A percentile compares a stretch with the other conserved stretches of the same genome.
Conservation (phyloP, 2,329 filamentous ascomycete species). For the Ophiobolus disseminans region DNA sequence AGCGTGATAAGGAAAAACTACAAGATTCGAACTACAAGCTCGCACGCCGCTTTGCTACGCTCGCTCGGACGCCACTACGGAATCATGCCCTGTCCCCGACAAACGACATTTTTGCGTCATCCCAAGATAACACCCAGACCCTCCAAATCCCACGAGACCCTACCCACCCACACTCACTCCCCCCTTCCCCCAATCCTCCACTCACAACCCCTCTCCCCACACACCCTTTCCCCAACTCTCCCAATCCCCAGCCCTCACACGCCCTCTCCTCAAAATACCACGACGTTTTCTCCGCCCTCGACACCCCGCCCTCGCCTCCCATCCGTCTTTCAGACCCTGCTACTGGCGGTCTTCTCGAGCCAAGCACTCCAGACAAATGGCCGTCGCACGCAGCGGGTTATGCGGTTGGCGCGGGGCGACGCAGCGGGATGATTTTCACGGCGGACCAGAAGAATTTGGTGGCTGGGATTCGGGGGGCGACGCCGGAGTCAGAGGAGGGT, state of each 20-base stretch:
- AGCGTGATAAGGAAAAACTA: slow-evolving; percentile 8
- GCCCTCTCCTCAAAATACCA: slow-evolving; percentile 10
- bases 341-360: neutral
- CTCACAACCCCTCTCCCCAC: neutral
- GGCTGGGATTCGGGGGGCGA: neutral
- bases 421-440: slow-evolving; percentile 9
- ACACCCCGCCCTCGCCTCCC: neutral
- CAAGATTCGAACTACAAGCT: slow-evolving; percentile 14
- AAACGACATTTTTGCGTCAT: neutral
- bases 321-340: neutral
- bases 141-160: neutral
- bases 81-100: neutral
- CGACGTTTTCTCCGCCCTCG: slow-evolving; percentile 9
- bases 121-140: neutral
- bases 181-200: neutral
- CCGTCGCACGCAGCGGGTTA: neutral
- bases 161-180: neutral
- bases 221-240: neutral
- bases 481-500: no score
- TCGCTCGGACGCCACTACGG: neutral
- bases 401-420: neutral
- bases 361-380: neutral
- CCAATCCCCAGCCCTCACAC: slow-evolving; percentile 4
- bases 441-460: neutral
- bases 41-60: slow-evolving; percentile 4